phyloP scores from a whole-genome alignment of 2,329 filamentous ascomycete species.

The Leptodontidium sp. region DNA sequence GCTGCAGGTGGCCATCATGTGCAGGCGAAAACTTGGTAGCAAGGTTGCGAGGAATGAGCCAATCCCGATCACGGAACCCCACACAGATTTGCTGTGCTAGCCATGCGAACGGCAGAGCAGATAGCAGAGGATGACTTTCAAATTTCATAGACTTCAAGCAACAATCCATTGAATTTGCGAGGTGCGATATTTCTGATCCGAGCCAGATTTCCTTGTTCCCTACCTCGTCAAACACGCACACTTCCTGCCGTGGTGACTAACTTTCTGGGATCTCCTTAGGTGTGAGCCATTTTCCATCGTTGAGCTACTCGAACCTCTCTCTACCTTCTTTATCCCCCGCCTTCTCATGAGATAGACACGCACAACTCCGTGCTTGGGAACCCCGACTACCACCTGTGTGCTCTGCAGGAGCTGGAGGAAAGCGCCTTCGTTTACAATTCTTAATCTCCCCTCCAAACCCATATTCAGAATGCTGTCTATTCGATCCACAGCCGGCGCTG shows the following conservation, averaged over 20 bases:
- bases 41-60: slow-evolving; percentile 16
- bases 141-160: slow-evolving; percentile 14
- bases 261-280: slow-evolving; percentile 22
- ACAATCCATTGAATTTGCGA: slow-evolving; percentile 31
- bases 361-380: slow-evolving; percentile 39
- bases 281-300: slow-evolving; percentile 40
- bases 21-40: slow-evolving; percentile 31
- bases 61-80: slow-evolving; percentile 28
- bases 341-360: slow-evolving; percentile 41
- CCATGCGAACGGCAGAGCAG: slow-evolving; percentile 21
- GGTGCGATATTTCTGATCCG: slow-evolving; percentile 27
- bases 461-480: slow-evolving; percentile 45
- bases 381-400: slow-evolving; percentile 34
- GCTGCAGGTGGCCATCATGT: slow-evolving; percentile 22
- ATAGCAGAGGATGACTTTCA: slow-evolving; percentile 2
- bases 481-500: slow-evolving; percentile 43
- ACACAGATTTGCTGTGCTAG: slow-evolving; percentile 3
- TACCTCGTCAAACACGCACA: background rate
- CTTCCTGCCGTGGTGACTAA: slow-evolving; percentile 4
- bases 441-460: slow-evolving; percentile 38
- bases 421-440: slow-evolving; percentile 19
- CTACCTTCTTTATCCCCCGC: slow-evolving; percentile 35
- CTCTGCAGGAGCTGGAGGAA: slow-evolving; percentile 43
- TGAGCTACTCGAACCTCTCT: slow-evolving; percentile 7
- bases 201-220: slow-evolving; percentile 10